phyloP scores from a whole-genome alignment of 495 filamentous ascomycete genomes.

The Thermochaetoides thermophila region DNA sequence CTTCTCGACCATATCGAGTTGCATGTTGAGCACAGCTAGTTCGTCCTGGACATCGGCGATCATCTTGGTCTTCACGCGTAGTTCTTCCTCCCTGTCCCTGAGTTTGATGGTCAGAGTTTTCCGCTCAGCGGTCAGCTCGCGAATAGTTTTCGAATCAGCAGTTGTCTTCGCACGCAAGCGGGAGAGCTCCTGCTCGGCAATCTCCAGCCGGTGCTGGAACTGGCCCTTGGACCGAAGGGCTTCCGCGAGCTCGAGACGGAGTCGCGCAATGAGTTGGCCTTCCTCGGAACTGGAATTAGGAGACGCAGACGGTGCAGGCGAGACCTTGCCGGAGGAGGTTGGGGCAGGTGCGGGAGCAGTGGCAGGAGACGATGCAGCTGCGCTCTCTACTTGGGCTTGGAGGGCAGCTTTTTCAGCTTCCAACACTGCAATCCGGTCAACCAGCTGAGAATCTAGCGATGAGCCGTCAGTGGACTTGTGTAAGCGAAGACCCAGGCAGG shows the following conservation, averaged over 20 bases:
- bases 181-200: constrained; percentile 44
- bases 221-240: constrained; percentile 58
- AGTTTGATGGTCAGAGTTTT: constrained; percentile 44
- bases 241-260: constrained; percentile 50
- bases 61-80: constrained; percentile 65
- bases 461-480: too few relatives aligned
- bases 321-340: constrained; percentile 4
- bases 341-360: constrained; percentile 7
- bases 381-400: constrained; percentile 8
- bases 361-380: constrained; percentile 3
- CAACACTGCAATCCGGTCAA: constrained; percentile 46
- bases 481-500: too few relatives aligned
- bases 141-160: constrained; percentile 42
- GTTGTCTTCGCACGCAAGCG: constrained; percentile 41
- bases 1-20: constrained; percentile 75
- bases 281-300: too few relatives aligned
- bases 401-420: constrained; percentile 35
- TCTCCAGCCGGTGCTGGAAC: constrained; percentile 44
- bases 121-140: constrained; percentile 47
- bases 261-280: constrained; percentile 26
- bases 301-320: too few relatives aligned
- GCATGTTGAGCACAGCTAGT: constrained; percentile 65
- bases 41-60: constrained; percentile 87
- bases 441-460: constrained; percentile 50
- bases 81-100: constrained; percentile 72